phyloP scores from a whole-genome alignment of 73 alveolate species.

The Diophrys sp. region DNA sequence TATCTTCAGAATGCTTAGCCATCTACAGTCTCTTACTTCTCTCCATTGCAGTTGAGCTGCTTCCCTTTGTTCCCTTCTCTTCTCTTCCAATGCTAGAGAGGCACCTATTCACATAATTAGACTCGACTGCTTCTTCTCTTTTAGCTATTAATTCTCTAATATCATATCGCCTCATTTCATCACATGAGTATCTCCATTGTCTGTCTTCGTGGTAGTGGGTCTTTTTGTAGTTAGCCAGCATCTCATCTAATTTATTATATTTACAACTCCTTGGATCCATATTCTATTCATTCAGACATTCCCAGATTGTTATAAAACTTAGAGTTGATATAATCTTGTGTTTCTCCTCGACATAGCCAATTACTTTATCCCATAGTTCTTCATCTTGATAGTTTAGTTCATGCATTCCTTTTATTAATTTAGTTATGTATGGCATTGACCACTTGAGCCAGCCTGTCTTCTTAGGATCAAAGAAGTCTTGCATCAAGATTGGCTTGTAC shows the following conservation, averaged over 20 bases:
- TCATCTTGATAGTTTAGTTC: constrained; percentile 28
- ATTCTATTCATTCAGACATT: constrained; percentile 12
- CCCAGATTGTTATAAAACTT: constrained; percentile 11
- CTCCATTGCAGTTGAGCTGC: too few species aligned
- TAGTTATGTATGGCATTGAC: constrained; percentile 3
- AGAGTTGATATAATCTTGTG: constrained; percentile 22
- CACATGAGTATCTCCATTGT: constrained; percentile 43
- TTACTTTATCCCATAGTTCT: constrained; percentile 30
- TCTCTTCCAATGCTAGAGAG: constrained; percentile 9
- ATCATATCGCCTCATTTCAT: constrained; percentile 15
- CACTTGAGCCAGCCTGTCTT: constrained; percentile 30
- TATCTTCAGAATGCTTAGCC: constrained; percentile 31
- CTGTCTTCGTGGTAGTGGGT: constrained; percentile 33
- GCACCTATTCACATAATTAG: too few species aligned
- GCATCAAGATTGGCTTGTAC: constrained; percentile 16
- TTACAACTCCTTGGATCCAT: constrained; percentile 45
- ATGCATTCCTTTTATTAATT: constrained; percentile 5
- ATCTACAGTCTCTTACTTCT: constrained; percentile 22
- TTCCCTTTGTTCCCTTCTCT: constrained; percentile 20
- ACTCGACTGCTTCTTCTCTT: constrained; percentile 20
- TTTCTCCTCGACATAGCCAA: constrained; percentile 9
- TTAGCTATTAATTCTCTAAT: constrained; percentile 26
- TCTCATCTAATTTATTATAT: constrained; percentile 27
- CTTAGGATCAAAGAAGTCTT: too few species aligned
- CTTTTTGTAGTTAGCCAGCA: neutral